These are phyloP conservation scores for Nicotiana undulata DNA, from an alignment of 257 asterid genomes.

Conservation along the genomic window DNA sequence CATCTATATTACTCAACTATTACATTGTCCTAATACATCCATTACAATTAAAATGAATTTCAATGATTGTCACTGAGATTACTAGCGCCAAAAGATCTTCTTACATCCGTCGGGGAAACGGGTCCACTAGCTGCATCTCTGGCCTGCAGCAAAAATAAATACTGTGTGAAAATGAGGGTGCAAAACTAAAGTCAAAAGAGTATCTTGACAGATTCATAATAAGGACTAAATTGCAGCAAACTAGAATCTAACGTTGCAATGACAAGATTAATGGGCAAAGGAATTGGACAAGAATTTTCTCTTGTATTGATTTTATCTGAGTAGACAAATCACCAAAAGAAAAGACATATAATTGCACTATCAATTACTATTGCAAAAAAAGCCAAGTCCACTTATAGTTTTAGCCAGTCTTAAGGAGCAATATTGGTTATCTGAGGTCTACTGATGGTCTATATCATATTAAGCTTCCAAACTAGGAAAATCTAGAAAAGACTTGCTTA, in stretches of 20 bases:
- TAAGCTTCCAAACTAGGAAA: too few species aligned
- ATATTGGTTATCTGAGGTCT: not conserved
- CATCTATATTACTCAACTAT: too few species aligned
- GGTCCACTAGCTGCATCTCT: too few species aligned
- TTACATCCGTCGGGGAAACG: too few species aligned
- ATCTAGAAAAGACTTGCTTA: too few species aligned
- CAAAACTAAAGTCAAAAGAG: not conserved
- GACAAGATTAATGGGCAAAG: not conserved
- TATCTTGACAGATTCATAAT: not conserved
- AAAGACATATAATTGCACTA: not conserved
- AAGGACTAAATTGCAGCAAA: not conserved
- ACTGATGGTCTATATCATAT: too few species aligned
- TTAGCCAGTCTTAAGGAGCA: not conserved
- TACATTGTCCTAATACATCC: too few species aligned
- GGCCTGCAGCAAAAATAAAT: too few species aligned
- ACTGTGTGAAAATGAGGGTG: not conserved
- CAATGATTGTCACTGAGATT: too few species aligned
- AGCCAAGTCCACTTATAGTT: not conserved
- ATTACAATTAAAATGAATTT: too few species aligned
- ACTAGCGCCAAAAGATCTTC: too few species aligned
- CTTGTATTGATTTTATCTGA: not conserved
- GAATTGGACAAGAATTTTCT: not conserved
- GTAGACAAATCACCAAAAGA: constrained; percentile 3
- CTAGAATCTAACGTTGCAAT: not conserved
- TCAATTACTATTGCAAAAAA: not conserved